phyloP scores from a whole-genome alignment of 2,329 filamentous ascomycete genomes.

The Orbilia ellipsospora region DNA sequence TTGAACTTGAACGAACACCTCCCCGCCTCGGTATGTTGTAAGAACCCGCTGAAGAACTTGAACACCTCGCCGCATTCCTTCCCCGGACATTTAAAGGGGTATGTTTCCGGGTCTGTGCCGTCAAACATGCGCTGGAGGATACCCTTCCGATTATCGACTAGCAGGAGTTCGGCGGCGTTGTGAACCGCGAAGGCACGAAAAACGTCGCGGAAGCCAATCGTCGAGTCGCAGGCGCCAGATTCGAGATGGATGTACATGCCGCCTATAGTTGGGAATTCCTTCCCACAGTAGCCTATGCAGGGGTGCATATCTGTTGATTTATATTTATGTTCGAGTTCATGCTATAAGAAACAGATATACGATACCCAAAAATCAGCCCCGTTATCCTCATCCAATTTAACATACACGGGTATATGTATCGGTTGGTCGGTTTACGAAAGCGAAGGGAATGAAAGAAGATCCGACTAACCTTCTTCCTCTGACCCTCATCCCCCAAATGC shows the following conservation, averaged over 20 bases:
- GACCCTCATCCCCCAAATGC: slow-evolving; percentile 19
- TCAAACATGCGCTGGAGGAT: slow-evolving; percentile 33
- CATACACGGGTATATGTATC: too few relatives aligned
- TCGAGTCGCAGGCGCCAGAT: slow-evolving; percentile 31
- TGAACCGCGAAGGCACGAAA: slow-evolving; percentile 37
- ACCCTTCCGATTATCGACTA: slow-evolving; percentile 32
- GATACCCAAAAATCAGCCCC: neutral
- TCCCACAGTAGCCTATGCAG: slow-evolving; percentile 38
- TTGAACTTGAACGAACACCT: slow-evolving; percentile 30
- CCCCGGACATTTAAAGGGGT: slow-evolving; percentile 31
- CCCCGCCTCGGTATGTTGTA: slow-evolving; percentile 21
- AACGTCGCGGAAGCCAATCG: slow-evolving; percentile 25
- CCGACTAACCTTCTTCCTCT: slow-evolving; percentile 18
- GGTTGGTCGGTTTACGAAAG: neutral
- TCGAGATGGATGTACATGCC: slow-evolving; percentile 43
- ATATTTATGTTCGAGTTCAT: slow-evolving; percentile 30
- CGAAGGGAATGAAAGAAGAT: neutral
- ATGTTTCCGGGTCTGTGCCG: slow-evolving; percentile 6
- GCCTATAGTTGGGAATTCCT: slow-evolving; percentile 22
- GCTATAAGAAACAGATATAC: slow-evolving; percentile 1
- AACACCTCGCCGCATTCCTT: slow-evolving; percentile 29
- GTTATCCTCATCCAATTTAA: neutral
- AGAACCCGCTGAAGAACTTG: slow-evolving; percentile 35
- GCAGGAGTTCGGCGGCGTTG: slow-evolving; percentile 20
- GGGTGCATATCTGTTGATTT: neutral